phyloP scores from a whole-genome alignment of 2,329 filamentous ascomycete species.

The Elsinoe australis region DNA sequence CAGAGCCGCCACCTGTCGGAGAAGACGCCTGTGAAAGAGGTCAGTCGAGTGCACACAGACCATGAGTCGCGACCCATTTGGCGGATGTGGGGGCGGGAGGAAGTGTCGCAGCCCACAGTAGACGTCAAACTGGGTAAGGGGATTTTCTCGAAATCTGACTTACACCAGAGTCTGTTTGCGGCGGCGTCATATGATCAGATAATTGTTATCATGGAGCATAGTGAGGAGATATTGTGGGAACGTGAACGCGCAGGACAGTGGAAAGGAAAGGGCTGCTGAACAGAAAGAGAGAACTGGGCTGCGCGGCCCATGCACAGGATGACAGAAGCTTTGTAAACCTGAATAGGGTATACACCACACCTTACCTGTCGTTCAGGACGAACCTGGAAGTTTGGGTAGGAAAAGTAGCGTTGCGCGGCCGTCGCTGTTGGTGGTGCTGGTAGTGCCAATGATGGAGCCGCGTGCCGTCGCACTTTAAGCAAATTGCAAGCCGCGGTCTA shows the following conservation, averaged over 20 bases:
- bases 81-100: not conserved
- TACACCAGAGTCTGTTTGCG: slow-evolving; percentile 14
- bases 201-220: not conserved
- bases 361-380: not conserved
- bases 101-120: not conserved
- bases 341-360: slow-evolving; percentile 10
- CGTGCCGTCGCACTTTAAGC: slow-evolving; percentile 3
- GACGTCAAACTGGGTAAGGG: slow-evolving; percentile 7
- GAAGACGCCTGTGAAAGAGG: slow-evolving; percentile 4
- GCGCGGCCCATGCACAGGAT: slow-evolving; percentile 7
- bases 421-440: slow-evolving; percentile 11
- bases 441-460: slow-evolving; percentile 9
- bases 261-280: no score
- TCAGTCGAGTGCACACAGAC: not conserved
- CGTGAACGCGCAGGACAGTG: no score
- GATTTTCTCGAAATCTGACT: not conserved
- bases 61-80: slow-evolving; percentile 2
- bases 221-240: no score
- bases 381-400: not conserved
- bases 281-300: not conserved
- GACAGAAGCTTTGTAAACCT: slow-evolving; percentile 15
- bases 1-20: slow-evolving; percentile 1
- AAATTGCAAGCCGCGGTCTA: slow-evolving; percentile 15
- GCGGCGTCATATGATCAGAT: slow-evolving; percentile 6
- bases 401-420: not conserved